Evolutionary conservation across 768 basidiomycete species (phyloP), one percentile per base, ranked within the genome.

Genomic region (Cystobasidiopsis lactophilus): DNA sequence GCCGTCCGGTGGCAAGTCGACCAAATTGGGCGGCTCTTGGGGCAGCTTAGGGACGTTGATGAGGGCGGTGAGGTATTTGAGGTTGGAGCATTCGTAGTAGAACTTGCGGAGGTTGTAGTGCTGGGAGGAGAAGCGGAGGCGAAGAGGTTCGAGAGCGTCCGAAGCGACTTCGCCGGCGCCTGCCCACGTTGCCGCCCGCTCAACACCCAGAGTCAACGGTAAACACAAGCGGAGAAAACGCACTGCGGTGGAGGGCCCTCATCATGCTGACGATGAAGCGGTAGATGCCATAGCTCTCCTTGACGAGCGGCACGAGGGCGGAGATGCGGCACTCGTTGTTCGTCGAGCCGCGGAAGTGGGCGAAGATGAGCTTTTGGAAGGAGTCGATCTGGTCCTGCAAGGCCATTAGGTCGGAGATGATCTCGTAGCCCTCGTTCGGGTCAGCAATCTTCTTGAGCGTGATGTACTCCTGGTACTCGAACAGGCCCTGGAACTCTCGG

Each of bases 211-310:
- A 33, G 3, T 49, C n/a, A 29, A 50, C 35, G 33, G 24, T 29
- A 38, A 21, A 9, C 24, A 29, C 29, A 1, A 3, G 31, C 39
- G 52, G 1, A 31, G 3, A 38, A 38, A 24, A 70, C 77, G 65
- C 63, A 91, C 91, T 72, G 69, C 93, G 73, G 64, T 91, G 84
- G 82, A 98, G 84, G 1, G 93, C 93, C 24, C 93, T 74, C 65
- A 96, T 71, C 93, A 98, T 98, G 69, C 85, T 89, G 10, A 91
- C 96, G 64, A 96, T 89, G 69, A 96, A 98, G 43, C 85, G 76
- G 68, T 98, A 98, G 53, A 98, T 98, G 35, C 91, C 91, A 78
- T 89, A 98, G 61, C 85, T 91, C 69, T 98, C 93, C 68, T 98
- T 98, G 51, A 98, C 93, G 13, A 95, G 74, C 23, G 93, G 91